phyloP scores from a whole-genome alignment of 2,329 filamentous ascomycete genomes.

The Trichoderma brevicompactum region DNA sequence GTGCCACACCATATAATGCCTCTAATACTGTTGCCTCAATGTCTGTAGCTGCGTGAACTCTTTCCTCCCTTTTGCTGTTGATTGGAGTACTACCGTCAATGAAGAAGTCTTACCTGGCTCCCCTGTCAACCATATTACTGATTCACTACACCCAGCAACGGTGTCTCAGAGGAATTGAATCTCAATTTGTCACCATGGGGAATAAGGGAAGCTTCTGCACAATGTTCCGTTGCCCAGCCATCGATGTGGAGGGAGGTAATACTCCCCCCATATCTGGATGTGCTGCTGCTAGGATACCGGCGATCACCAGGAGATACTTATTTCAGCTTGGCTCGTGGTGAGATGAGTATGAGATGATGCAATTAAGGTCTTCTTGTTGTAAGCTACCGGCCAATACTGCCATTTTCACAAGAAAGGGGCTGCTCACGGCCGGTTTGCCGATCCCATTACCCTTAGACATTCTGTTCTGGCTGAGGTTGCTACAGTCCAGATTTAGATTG shows the following conservation, averaged over 20 bases:
- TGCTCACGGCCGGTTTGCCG: background rate
- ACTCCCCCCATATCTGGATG: background rate
- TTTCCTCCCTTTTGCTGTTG: background rate
- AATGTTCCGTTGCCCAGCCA: constrained; percentile 8
- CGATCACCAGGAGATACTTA: background rate
- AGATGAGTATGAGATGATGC: background rate
- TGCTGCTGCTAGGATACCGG: background rate
- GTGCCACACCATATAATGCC: too few relatives aligned
- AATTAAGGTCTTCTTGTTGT: background rate
- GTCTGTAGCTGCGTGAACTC: too few relatives aligned
- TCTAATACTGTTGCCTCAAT: too few relatives aligned
- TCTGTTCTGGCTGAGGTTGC: background rate
- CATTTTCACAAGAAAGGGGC: background rate
- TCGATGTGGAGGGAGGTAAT: background rate
- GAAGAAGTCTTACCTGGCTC: background rate
- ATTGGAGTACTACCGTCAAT: background rate
- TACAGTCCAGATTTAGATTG: background rate
- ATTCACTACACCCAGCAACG: constrained; percentile 3
- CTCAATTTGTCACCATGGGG: background rate
- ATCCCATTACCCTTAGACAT: background rate
- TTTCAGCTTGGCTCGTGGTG: constrained; percentile 1
- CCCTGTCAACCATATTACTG: background rate
- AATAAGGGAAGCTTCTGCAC: background rate
- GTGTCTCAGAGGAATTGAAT: constrained; percentile 10
- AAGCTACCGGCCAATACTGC: background rate